These are phyloP conservation scores for Yamadazyma oceani DNA, from an alignment of 1,139 yeast genomes.

Conservation along the genomic window DNA sequence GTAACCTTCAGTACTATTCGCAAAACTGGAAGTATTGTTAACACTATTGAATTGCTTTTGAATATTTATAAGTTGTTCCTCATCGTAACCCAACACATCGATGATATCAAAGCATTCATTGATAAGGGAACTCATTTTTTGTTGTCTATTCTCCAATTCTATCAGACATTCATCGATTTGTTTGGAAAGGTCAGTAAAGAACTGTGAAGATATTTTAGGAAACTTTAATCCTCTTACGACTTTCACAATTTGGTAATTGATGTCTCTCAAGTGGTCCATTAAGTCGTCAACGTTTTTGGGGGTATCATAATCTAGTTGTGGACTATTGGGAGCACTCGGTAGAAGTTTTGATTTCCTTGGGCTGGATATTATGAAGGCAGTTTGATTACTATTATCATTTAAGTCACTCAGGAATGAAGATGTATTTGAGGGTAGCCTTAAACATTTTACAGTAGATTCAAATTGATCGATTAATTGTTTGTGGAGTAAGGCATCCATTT, in stretches of 20 bases:
- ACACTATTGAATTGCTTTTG: constrained; percentile 27
- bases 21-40: constrained; percentile 1
- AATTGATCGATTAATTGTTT: constrained; percentile 31
- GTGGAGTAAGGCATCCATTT: constrained; percentile 33
- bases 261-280: constrained; percentile 31
- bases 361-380: constrained; percentile 39
- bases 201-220: constrained; percentile 37
- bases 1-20: constrained; percentile 19
- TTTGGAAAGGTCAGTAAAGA: constrained; percentile 23
- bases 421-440: constrained; percentile 16
- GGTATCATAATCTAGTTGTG: constrained; percentile 3
- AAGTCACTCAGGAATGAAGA: constrained; percentile 10
- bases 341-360: constrained; percentile 28
- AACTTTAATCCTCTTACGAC: constrained; percentile 37
- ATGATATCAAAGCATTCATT: constrained; percentile 29
- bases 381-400: constrained; percentile 15
- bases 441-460: constrained; percentile 23
- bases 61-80: constrained; percentile 33
- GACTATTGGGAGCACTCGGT: not conserved
- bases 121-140: constrained; percentile 25
- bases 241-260: constrained; percentile 38
- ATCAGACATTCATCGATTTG: constrained; percentile 28
- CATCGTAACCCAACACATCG: constrained; percentile 28
- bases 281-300: constrained; percentile 13
- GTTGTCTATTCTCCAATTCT: constrained; percentile 27